Evolutionary conservation across 2,329 filamentous ascomycete genomes (phyloP).

Genomic region (Cephalotrichum gorgonifer): DNA sequence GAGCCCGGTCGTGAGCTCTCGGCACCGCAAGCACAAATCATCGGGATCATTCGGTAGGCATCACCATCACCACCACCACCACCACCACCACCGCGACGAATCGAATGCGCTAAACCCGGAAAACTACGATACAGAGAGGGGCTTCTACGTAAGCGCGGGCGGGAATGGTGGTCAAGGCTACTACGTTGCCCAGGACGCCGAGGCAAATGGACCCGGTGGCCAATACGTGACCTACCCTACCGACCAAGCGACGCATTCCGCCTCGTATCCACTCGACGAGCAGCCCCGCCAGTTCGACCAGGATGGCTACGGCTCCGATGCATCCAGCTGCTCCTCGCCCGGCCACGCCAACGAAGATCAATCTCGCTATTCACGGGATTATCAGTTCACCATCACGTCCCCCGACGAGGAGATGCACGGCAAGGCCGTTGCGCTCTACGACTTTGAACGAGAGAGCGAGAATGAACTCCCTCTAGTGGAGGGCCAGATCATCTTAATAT

Average conservation of each 20-base stretch:
- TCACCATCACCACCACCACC: constrained; percentile 4
- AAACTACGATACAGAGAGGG: constrained; percentile 49
- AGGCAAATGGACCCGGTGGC: constrained; percentile 66
- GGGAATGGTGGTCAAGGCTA: constrained; percentile 66
- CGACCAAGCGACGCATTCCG: constrained; percentile 49
- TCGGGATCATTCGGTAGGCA: constrained; percentile 33
- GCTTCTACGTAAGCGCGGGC: constrained; percentile 56
- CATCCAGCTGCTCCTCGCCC: constrained; percentile 50
- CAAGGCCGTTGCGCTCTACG: constrained; percentile 88
- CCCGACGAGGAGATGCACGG: constrained; percentile 97
- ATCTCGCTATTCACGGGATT: constrained; percentile 79
- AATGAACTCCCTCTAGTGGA: constrained; percentile 90
- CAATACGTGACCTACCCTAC: constrained; percentile 72
- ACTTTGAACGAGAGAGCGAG: constrained; percentile 91
- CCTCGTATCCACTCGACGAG: constrained; percentile 21
- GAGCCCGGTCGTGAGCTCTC: constrained; percentile 76
- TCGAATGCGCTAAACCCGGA: constrained; percentile 33
- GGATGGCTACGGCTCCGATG: constrained; percentile 40
- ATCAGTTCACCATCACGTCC: constrained; percentile 88
- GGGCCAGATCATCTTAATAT: constrained; percentile 93
- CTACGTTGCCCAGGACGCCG: constrained; percentile 59
- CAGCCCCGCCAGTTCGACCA: constrained; percentile 34
- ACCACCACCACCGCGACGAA: constrained; percentile 15
- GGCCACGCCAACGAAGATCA: constrained; percentile 52
- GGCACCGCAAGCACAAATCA: constrained; percentile 80